Evolutionary conservation across 371 early-diverging fungal genomes (phyloP).

Genomic region (Coemansia sp.): DNA sequence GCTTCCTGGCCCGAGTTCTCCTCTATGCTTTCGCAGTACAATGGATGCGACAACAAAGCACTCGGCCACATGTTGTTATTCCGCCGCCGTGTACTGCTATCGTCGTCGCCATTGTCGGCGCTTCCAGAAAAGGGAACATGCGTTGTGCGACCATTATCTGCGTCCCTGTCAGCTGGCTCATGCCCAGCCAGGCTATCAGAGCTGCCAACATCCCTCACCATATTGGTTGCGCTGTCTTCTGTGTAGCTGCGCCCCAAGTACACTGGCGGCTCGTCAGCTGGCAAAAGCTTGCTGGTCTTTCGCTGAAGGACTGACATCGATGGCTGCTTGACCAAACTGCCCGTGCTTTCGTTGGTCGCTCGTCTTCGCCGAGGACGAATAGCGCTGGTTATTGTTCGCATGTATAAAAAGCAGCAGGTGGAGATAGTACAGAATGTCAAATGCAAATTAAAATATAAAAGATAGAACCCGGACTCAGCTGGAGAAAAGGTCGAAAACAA

Average conservation of each 20-base stretch:
- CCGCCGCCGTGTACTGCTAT: not conserved
- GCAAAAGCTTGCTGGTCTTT: not conserved
- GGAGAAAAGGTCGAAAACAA: no score
- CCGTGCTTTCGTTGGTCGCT: conserved; percentile 9
- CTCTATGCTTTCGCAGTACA: conserved; percentile 4
- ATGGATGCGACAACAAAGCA: not conserved
- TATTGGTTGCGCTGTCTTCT: not conserved
- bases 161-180: not conserved
- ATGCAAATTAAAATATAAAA: not conserved
- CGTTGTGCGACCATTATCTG: not conserved
- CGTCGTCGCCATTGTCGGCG: conserved; percentile 4
- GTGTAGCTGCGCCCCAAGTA: not conserved
- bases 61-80: not conserved
- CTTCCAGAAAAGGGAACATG: not conserved
- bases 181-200: not conserved
- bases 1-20: conserved; percentile 1
- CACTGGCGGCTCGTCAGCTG: not conserved
- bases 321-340: conserved; percentile 2
- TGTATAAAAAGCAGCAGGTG: not conserved
- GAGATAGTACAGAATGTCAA: not conserved
- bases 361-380: conserved; percentile 28
- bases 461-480: no score
- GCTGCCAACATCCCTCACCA: not conserved
- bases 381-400: conserved; percentile 30
- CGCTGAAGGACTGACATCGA: not conserved